Percentiles rank a stretch among this genome's conserved stretches.
Conservation (phyloP, 2,329 filamentous ascomycete genomes). For the Arthrobotrys megalospora region DNA sequence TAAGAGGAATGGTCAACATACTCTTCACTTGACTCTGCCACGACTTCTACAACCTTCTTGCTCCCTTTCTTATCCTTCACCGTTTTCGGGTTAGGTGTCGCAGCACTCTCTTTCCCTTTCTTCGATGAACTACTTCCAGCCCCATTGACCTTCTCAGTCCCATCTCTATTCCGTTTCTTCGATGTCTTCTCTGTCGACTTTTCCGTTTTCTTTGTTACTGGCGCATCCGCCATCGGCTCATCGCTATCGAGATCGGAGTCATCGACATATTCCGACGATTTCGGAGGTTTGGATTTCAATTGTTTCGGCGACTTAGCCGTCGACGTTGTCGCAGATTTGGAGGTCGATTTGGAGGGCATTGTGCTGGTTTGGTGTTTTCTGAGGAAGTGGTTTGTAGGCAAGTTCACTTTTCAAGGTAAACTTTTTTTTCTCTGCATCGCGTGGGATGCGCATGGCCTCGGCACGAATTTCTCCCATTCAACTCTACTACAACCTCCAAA, state of each 20-base stretch:
- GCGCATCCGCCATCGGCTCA: slow-evolving; percentile 56
- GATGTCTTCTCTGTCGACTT: slow-evolving; percentile 53
- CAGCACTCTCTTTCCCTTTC: slow-evolving; percentile 25
- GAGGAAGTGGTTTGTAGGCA: slow-evolving; percentile 14
- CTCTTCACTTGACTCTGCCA: slow-evolving; percentile 54
- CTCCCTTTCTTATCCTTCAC: slow-evolving; percentile 38
- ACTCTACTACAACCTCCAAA: not conserved
- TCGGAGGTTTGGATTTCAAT: slow-evolving; percentile 33
- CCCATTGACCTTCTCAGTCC: slow-evolving; percentile 56
- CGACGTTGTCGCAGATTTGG: slow-evolving; percentile 19
- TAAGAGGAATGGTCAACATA: slow-evolving; percentile 3
- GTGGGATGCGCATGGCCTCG: slow-evolving; percentile 47
- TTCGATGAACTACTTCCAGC: slow-evolving; percentile 14
- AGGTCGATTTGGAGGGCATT: slow-evolving; percentile 52
- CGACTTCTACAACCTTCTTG: slow-evolving; percentile 45
- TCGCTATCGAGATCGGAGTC: slow-evolving; percentile 51
- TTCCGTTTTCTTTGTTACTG: slow-evolving; percentile 29
- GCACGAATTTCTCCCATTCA: slow-evolving; percentile 30
- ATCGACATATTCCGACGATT: slow-evolving; percentile 53
- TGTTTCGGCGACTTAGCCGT: slow-evolving; percentile 35
- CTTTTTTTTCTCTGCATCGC: slow-evolving; percentile 50
- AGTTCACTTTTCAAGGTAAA: slow-evolving; percentile 6
- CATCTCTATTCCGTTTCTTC: slow-evolving; percentile 58
- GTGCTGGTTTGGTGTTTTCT: slow-evolving; percentile 16
- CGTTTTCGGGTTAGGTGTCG: slow-evolving; percentile 10